Evolutionary conservation across 192 early-diverging fungal genomes (phyloP).

Genomic region (Dissophora globulifera): DNA sequence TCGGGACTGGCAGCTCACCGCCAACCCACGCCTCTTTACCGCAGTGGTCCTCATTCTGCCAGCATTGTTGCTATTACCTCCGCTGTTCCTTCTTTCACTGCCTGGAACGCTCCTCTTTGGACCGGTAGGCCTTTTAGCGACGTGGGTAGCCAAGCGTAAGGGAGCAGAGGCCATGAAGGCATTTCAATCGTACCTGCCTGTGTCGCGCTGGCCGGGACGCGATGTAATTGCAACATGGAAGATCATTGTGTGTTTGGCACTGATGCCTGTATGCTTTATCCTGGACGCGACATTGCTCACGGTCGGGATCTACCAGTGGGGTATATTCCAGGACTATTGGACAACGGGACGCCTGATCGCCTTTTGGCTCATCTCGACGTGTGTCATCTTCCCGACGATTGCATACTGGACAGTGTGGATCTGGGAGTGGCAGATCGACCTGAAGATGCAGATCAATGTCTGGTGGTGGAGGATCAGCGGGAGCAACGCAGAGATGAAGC

Average conservation of each 20-base stretch:
- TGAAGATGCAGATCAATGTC: slow-evolving; percentile 45
- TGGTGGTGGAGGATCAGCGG: slow-evolving; percentile 52
- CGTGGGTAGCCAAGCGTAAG: slow-evolving; percentile 52
- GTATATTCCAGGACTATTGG: slow-evolving; percentile 6
- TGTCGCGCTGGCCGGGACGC: slow-evolving; percentile 58
- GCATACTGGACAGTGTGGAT: slow-evolving; percentile 43
- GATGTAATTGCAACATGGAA: slow-evolving; percentile 62
- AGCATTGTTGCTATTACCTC: slow-evolving; percentile 31
- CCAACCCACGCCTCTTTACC: slow-evolving; percentile 34
- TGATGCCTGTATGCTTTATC: slow-evolving; percentile 50
- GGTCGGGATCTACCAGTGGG: slow-evolving; percentile 6
- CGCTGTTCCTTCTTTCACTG: slow-evolving; percentile 34
- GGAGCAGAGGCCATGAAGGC: slow-evolving; percentile 56
- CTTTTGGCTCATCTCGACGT: slow-evolving; percentile 33
- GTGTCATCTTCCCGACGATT: slow-evolving; percentile 25
- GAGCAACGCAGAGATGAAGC: slow-evolving; percentile 47
- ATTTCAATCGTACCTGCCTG: slow-evolving; percentile 55
- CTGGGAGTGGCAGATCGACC: slow-evolving; percentile 52
- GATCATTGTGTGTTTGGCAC: slow-evolving; percentile 46
- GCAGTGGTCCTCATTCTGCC: slow-evolving; percentile 34
- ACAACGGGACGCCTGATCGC: slow-evolving; percentile 18
- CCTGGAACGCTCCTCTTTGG: slow-evolving; percentile 53
- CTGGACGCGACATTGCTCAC: slow-evolving; percentile 35
- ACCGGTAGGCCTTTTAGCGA: slow-evolving; percentile 45
- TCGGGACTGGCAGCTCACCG: slow-evolving; percentile 39